Base-by-base conservation (phyloP, 2,329 filamentous ascomycete genomes). In the Diplodia scrobiculata region DNA sequence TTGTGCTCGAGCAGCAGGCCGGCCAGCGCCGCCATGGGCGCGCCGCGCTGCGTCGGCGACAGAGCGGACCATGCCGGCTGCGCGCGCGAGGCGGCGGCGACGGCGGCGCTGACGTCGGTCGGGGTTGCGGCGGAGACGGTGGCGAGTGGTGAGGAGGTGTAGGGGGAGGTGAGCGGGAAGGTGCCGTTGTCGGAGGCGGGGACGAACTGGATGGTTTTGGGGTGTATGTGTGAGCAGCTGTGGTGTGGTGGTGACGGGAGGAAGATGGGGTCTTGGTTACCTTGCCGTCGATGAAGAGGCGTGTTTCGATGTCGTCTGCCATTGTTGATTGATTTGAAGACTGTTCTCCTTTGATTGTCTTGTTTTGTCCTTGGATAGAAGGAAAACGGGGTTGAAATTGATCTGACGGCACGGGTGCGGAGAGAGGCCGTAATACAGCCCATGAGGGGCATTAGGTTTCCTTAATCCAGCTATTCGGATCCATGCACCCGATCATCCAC, bases 11-110 rank as follows among this genome's bases (percentile, higher is more conserved):
- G 68, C 70, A 32, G 74, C 69, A 65, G 63, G 5, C n/a, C 25
- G 1, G 81, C 82, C 19, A 84, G 74, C 66, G 79, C 80, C 63
- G 78, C 67, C 69, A 84, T 70, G 17, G 80, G 77, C 25, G 76
- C 74, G 38, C 77, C 74, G 45, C 82, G 79, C 34, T 76, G 71
- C 9, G 70, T 68, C 6, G 77, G 74, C 0, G 74, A 69, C 0
- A 80, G 72, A 27, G 75, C 76, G 52, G 72, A 76, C 73, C 73
- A 74, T 68, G 69, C 66, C 34, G 72, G 71, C 21, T 71, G 72
- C 3, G 73, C 73, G 2, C 68, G 68, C 52, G 70, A 62, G 5
- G 72, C 73, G 10, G 72, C 72, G 3, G 67, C 65, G 1, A 74
- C 72, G 19, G 72, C 71, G 17, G 68, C 45, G 41, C 73, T 59